Base-by-base conservation (phyloP, 2,329 filamentous ascomycete species). In the Fusarium decemcellulare region DNA sequence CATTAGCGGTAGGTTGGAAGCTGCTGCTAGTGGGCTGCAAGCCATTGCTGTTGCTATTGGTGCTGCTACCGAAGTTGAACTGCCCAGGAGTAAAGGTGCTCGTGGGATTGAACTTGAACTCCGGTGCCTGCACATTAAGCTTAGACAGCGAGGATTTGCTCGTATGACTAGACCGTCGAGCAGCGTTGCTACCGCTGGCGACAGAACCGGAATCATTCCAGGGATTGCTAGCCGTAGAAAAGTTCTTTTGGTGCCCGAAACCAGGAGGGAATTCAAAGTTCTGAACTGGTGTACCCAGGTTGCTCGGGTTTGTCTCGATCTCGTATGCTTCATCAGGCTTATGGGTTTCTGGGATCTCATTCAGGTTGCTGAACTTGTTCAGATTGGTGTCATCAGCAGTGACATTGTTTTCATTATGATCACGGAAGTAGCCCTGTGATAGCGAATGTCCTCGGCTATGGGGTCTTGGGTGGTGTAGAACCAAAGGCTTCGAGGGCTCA, bases 71-170 rank as follows among this genome's bases (percentile, higher is more conserved):
- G 27, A 74, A 73, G 48, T 63, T 66, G 52, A 70, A 74, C 39
- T 74, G 66, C 2, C 71, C 72, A 32, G 72, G 71, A 6, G 69
- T 74, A 27, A 74, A 74, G 34, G 63, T 73, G 73, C 78, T 86
- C 11, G 70, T 78, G 5, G 87, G 87, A 66, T 89, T 88, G 80
- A 95, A 95, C 73, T 91, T 93, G 84, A 98, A 98, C 75, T 96
- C 93, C 48, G 94, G 92, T 0, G 95, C 95, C 67, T 92, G 89
- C 32, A 97, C 94, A 74, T 98, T 98, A 72, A 98, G 87, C 71
- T 91, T 95, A 1, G 94, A 93, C 44, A 91, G 80, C 1, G 90
- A 95, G 4, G 90, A 84, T 73, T 92, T 93, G 76, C 90, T 91
- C 16, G 84, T 86, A 74, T 94, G 92, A 11, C 84, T 81, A 15